Percentiles rank a stretch among this genome's conserved stretches.
phyloP scores from a whole-genome alignment of 768 basidiomycete species.

The Lentinula detonsa region DNA sequence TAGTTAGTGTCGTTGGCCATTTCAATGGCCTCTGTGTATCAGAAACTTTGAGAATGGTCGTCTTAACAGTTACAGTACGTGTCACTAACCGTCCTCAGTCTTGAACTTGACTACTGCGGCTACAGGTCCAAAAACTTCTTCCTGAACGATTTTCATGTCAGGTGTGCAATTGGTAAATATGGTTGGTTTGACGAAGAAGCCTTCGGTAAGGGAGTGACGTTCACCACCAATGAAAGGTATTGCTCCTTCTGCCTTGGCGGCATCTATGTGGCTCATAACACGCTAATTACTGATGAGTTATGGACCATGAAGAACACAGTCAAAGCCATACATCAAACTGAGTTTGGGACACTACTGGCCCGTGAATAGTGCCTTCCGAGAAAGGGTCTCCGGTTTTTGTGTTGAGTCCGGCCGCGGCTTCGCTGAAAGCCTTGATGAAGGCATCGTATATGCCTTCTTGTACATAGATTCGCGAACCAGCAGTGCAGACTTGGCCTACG shows the following conservation, averaged over 20 bases:
- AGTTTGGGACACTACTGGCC: conserved; percentile 41
- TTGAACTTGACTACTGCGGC: conserved; percentile 57
- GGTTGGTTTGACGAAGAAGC: conserved; percentile 59
- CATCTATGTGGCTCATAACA: conserved; percentile 56
- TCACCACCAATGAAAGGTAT: conserved; percentile 51
- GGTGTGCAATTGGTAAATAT: conserved; percentile 52
- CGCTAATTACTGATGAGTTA: conserved; percentile 25
- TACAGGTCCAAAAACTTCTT: conserved; percentile 70
- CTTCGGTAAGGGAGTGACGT: conserved; percentile 39
- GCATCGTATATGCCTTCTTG: conserved; percentile 53
- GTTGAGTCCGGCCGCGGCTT: conserved; percentile 22
- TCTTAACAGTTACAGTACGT: background rate
- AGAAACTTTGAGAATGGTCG: background rate
- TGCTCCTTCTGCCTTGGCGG: conserved; percentile 55
- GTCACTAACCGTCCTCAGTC: conserved; percentile 27
- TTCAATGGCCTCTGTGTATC: conserved; percentile 18
- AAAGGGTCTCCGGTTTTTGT: conserved; percentile 47
- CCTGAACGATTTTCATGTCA: conserved; percentile 52
- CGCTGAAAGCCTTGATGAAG: conserved; percentile 41
- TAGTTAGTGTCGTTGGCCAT: conserved; percentile 45
- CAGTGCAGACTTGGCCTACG: conserved; percentile 44
- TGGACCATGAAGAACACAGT: background rate
- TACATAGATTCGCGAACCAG: conserved; percentile 53
- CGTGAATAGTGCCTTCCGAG: conserved; percentile 31
- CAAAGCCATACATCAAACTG: conserved; percentile 37